These are phyloP conservation scores for Pyrrhoderma noxium DNA, from an alignment of 1,284 basidiomycete species.

Conservation along the genomic window DNA sequence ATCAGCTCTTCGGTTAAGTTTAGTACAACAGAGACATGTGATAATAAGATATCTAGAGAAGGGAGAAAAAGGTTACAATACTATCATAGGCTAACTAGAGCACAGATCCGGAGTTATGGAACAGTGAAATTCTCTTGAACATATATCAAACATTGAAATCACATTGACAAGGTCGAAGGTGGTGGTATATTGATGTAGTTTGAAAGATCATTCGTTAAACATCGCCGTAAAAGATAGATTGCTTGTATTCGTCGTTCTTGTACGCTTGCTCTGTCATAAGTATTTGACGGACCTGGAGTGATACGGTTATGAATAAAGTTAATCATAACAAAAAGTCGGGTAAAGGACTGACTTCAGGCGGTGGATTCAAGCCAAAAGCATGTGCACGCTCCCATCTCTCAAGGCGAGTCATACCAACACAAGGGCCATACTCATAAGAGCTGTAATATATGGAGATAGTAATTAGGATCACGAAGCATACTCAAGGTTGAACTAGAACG, in stretches of 20 bases:
- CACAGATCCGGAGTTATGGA: too few relatives aligned
- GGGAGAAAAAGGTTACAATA: too few relatives aligned
- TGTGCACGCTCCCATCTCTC: slow-evolving; percentile 87
- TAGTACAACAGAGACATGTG: too few relatives aligned
- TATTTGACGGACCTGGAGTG: slow-evolving; percentile 63
- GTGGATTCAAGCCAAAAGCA: slow-evolving; percentile 76
- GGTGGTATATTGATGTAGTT: too few relatives aligned
- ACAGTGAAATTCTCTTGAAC: too few relatives aligned
- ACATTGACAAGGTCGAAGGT: too few relatives aligned
- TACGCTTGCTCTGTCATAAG: slow-evolving; percentile 50
- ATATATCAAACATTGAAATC: too few relatives aligned
- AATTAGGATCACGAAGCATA: slow-evolving; percentile 2
- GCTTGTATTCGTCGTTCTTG: slow-evolving; percentile 36
- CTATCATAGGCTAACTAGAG: too few relatives aligned
- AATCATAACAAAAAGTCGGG: background rate
- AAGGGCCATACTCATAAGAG: slow-evolving; percentile 80
- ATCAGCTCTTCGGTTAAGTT: too few relatives aligned
- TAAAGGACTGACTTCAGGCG: slow-evolving; percentile 55
- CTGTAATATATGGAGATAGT: slow-evolving; percentile 27
- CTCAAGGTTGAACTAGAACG: slow-evolving; percentile 22
- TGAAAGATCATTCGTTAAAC: slow-evolving; percentile 26
- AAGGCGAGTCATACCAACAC: slow-evolving; percentile 74
- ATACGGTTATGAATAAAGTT: background rate
- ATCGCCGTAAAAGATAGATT: slow-evolving; percentile 44
- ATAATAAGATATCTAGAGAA: too few relatives aligned